Evolutionary conservation across 306 rosid species (phyloP).

Genomic region (Prinsepia uniflora): DNA sequence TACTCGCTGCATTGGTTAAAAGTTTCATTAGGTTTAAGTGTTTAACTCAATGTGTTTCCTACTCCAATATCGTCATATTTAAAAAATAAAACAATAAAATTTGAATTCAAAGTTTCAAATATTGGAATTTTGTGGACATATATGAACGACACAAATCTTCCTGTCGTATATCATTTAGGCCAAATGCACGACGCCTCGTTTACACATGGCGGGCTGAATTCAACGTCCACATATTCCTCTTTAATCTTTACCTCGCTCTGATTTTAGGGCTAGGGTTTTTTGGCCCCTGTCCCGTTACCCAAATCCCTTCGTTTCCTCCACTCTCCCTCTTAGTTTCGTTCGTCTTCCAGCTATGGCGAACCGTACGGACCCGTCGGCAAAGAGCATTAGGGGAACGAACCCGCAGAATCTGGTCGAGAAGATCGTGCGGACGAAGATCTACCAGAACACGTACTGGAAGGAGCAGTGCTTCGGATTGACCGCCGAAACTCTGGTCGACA

Average conservation of each 20-base stretch:
- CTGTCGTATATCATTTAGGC: neutral
- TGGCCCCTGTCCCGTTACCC: neutral
- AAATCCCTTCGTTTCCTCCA: neutral
- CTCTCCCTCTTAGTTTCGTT: neutral
- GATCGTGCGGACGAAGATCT: constrained; percentile 88
- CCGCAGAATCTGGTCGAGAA: constrained; percentile 96
- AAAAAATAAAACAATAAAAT: too few species aligned
- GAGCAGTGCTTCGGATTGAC: constrained; percentile 97
- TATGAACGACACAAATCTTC: too few species aligned
- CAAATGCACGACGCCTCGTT: neutral
- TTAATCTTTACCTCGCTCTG: neutral
- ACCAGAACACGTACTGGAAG: constrained; percentile 93
- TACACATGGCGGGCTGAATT: neutral
- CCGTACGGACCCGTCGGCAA: constrained; percentile 95
- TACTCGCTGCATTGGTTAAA: too few species aligned
- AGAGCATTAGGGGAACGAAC: constrained; percentile 89
- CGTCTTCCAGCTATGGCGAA: constrained; percentile 56
- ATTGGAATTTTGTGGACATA: too few species aligned
- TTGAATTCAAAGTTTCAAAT: too few species aligned
- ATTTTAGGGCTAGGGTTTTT: constrained; percentile 9
- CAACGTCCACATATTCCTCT: neutral
- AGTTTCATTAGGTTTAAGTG: too few species aligned
- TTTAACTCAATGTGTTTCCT: too few species aligned
- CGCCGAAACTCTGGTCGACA: constrained; percentile 92
- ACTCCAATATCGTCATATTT: too few species aligned